Base-by-base conservation (phyloP, 1,284 basidiomycete genomes). In the Ustilago curta region DNA sequence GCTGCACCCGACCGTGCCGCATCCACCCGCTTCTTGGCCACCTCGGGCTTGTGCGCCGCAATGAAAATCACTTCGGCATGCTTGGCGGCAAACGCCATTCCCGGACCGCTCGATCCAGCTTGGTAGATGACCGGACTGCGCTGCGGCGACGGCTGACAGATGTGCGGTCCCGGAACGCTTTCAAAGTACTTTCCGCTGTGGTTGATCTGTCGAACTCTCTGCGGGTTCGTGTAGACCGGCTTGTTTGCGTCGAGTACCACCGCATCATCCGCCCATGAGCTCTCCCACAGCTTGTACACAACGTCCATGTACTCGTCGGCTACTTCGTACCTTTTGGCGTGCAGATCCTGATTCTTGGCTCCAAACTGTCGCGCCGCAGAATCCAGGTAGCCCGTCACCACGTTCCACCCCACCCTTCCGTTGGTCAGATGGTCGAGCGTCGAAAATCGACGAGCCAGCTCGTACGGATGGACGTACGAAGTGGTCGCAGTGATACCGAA, bases 251-350 rank as follows among this genome's bases (percentile, higher is more conserved):
- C 82, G 31, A 78, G 69, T 12, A 70, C 47, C 1, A 85, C 79
- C 0, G 85, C 82, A 45, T 85, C 83, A 56, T 86, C 85, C 19
- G 81, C 77, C 85, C 85, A 86, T 14, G 70, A 76, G n/a, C 73
- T 73, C 50, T 85, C 85, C 85, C 85, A 85, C 9, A 86, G 79
- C 79, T 86, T 86, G 80, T 85, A 86, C n/a, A 84, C 74, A 1
- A 84, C 70, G 35, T 73, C 78, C 78, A 80, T 80, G 62, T 80
- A 80, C 45, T 80, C 80, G 51, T 82, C 67, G 1, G 80, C 80
- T 11, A 81, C 70, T 43, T 81, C 72, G 68, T 81, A 81, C 2
- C 81, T 66, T 55, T 79, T 80, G 0, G 76, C 59, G 45, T 83
- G 79, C 47, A 81, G 25, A 3, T 82, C 78, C 45, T 82, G 79